Conservation (phyloP, 768 basidiomycete genomes). For the Crassisporium funariophilum region DNA sequence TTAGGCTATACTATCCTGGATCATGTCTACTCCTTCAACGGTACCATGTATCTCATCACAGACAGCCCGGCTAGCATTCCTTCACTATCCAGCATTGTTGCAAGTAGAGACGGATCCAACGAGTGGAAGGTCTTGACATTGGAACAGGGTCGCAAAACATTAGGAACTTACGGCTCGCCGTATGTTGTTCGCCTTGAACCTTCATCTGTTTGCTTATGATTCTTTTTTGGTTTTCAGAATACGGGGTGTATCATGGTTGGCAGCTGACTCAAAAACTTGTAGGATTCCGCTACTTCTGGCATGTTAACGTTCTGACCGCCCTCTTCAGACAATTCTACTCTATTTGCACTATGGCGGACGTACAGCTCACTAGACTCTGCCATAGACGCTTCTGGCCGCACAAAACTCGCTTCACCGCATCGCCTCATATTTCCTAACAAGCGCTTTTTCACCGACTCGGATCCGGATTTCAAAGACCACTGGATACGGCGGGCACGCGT, state of each 20-base stretch:
- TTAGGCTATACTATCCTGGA: conserved; percentile 85
- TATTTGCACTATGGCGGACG: conserved; percentile 77
- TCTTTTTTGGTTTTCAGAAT: conserved; percentile 41
- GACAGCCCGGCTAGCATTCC: conserved; percentile 69
- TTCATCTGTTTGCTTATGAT: neutral
- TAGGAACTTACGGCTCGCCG: conserved; percentile 60
- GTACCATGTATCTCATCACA: conserved; percentile 73
- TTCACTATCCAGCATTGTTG: conserved; percentile 48
- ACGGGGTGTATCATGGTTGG: conserved; percentile 70
- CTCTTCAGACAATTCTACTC: conserved; percentile 63
- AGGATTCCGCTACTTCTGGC: conserved; percentile 23
- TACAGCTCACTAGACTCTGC: conserved; percentile 63
- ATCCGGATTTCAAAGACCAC: conserved; percentile 36
- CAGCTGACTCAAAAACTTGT: conserved; percentile 55
- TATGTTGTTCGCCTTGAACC: conserved; percentile 26
- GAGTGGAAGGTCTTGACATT: conserved; percentile 65
- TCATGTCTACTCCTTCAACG: conserved; percentile 74
- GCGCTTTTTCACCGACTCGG: conserved; percentile 56
- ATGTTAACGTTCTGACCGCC: conserved; percentile 12
- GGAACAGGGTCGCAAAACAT: conserved; percentile 44
- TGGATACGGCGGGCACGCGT: conserved; percentile 46
- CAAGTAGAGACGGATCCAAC: conserved; percentile 39
- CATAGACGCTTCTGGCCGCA: conserved; percentile 45
- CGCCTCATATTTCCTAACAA: conserved; percentile 75
- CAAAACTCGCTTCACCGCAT: conserved; percentile 63